These are phyloP conservation scores for Coniochaeta pulveracea DNA, from an alignment of 2,329 filamentous ascomycete species.

Conservation along the genomic window DNA sequence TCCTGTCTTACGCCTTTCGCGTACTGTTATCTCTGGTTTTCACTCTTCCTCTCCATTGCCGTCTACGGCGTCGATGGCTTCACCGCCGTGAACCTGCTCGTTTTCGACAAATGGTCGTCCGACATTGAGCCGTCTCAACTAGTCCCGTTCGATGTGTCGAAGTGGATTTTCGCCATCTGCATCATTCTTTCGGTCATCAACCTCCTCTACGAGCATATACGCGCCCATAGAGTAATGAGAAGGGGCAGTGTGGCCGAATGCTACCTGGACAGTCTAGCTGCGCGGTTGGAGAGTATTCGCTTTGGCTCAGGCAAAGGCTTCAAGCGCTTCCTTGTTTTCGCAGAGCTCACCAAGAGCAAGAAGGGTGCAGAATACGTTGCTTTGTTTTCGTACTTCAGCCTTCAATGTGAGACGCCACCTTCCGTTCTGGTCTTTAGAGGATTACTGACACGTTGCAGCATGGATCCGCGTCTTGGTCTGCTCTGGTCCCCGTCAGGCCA, in stretches of 20 bases:
- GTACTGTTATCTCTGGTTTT: slow-evolving; percentile 76
- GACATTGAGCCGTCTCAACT: slow-evolving; percentile 58
- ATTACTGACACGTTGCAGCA: slow-evolving; percentile 32
- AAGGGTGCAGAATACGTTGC: slow-evolving; percentile 87
- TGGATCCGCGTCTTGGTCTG: slow-evolving; percentile 86
- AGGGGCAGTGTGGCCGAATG: slow-evolving; percentile 81
- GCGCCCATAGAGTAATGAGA: slow-evolving; percentile 69
- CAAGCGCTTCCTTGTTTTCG: slow-evolving; percentile 85
- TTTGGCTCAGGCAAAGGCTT: slow-evolving; percentile 66
- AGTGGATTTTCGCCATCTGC: slow-evolving; percentile 90
- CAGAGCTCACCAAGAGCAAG: slow-evolving; percentile 79
- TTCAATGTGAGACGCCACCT: slow-evolving; percentile 45
- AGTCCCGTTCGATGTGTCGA: slow-evolving; percentile 69
- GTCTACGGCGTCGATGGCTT: slow-evolving; percentile 89
- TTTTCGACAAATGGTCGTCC: slow-evolving; percentile 81
- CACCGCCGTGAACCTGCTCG: slow-evolving; percentile 82
- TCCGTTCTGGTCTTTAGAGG: background rate
- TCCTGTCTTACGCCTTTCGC: slow-evolving; percentile 69
- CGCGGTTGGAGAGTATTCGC: slow-evolving; percentile 74
- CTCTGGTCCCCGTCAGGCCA: slow-evolving; percentile 80
- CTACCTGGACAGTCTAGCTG: slow-evolving; percentile 81
- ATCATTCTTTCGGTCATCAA: slow-evolving; percentile 87
- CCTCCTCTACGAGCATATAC: slow-evolving; percentile 66
- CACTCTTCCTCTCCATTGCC: slow-evolving; percentile 65
- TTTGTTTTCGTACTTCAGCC: slow-evolving; percentile 78